Base-by-base conservation (phyloP, 331 rosid species). In the Quercus lobata region DNA sequence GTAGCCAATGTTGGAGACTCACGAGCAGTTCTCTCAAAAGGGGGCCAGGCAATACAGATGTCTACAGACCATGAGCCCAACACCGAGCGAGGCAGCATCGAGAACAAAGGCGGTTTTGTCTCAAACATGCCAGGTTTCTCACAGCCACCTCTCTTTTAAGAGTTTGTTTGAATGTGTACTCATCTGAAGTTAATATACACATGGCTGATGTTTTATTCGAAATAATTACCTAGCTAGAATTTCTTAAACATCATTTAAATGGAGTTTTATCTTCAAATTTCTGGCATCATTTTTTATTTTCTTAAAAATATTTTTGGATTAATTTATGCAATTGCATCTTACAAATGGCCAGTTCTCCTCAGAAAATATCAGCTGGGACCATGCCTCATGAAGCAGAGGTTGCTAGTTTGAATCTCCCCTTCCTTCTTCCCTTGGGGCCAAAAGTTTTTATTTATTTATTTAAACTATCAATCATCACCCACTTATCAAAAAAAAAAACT, bases 1-100 rank as follows among this genome's bases (percentile, higher is more conserved):
- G 88, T 92, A 77, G 97, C 98, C 27, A 94, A 94, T 79, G 95
- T 94, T 57, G 98, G 98, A 81, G 98, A 94, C 82, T 92, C 98
- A 15, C 87, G 98, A 73, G 97, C 97, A 72, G 98, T 92, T 86
- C 84, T 94, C 72, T 91, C 97, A 25, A 91, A 84, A 81, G 88
- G 82, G 66, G 96, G 98, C 62, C 95, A 85, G 70, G 97, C 97
- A 24, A 69, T 72, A 55, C 98, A 92, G 80, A 80, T 94, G 98
- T 87, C 90, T 57, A 92, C 27, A 27, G 98, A 94, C 77, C 98
- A 94, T 65, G 98, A 94, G 79, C 98, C 98, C 32, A 88, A 79
- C 86, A 89, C 83, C 0, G 97, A 94, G 79, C 83, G 97, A 21
- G 90, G 95, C 65, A 87, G 85, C 86, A 94, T 94, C n/a, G 98